Evolutionary conservation across 176 grass and related monocot species (phyloP), one percentile per base, ranked within the genome.

Genomic region (Urochloa ruziziensis): DNA sequence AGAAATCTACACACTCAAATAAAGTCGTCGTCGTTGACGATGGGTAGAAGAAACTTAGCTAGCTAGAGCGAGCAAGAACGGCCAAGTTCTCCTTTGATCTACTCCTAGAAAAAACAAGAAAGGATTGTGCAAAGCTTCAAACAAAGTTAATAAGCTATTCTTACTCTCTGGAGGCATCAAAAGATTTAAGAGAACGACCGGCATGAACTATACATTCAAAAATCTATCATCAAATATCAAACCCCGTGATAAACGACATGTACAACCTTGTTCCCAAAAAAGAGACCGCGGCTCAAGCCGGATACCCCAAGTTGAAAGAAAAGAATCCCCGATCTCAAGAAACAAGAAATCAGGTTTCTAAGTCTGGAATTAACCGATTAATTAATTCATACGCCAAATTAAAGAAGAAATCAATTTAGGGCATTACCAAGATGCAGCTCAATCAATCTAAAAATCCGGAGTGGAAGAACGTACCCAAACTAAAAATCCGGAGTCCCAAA

Each of bases 311-410:
- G 43, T 18, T 42, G 48, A 23, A 39, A 69, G 34, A 39, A 33
- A 69, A 42, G 79, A n/a, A 69, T 81, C 51, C 78, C 44, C 15
- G 33, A 69, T 81, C 79, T 69, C 79, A 28, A 80, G 32, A 56
- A 57, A 76, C 36, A 40, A 34, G 17, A 36, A 57, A 68, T 69
- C 63, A 80, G 15, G 64, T 68, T 80, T 54, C 78, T 28, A 68
- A 40, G 32, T 29, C 12, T 28, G 63, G 78, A 80, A 80, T 68
- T 37, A 19, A 19, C 17, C 69, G 43, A 72, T 72, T 46, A 47
- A 18, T 18, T 46, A 27, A 67, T 3, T 10, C 17, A 15, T 3
- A 37, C 1, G 11, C 33, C 2, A 3, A 58, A 75, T 75, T 25
- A 16, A 17, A 75, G 73, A 39, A 75, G 33, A 15, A 14, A n/a